Percentiles rank a stretch among this genome's conserved stretches.
Conservation (phyloP, 495 filamentous ascomycete genomes). For the Annulohypoxylon stygium region DNA sequence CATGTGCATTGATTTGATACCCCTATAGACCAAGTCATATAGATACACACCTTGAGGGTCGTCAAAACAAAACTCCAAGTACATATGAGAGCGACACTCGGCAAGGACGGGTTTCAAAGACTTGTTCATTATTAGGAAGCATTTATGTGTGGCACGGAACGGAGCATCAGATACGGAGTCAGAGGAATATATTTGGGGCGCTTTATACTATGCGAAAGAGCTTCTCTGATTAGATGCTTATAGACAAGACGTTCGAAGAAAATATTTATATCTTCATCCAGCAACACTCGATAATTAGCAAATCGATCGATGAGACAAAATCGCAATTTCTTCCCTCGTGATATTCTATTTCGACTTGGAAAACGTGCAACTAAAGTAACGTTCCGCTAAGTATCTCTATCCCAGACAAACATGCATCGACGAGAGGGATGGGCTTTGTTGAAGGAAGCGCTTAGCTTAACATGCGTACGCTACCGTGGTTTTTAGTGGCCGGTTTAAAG, state of each 20-base stretch:
- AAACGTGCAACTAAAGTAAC: neutral
- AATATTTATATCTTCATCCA: neutral
- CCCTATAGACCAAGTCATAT: conserved; percentile 45
- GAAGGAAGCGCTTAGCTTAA: neutral
- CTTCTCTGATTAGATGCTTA: neutral
- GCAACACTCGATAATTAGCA: neutral
- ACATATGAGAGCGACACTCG: neutral
- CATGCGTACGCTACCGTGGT: conserved; percentile 19
- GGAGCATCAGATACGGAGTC: conserved; percentile 17
- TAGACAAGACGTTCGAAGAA: neutral
- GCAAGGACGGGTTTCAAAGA: conserved; percentile 15
- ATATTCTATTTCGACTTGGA: neutral
- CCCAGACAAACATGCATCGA: neutral
- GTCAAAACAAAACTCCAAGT: conserved; percentile 1
- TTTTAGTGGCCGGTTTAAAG: conserved; percentile 22
- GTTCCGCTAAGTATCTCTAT: neutral
- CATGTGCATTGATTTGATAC: conserved; percentile 49
- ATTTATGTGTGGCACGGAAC: conserved; percentile 22
- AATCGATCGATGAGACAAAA: neutral
- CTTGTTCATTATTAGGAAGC: conserved; percentile 22
- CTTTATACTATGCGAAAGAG: conserved; percentile 2
- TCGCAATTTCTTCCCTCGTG: conserved; percentile 5
- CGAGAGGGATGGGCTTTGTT: conserved; percentile 5
- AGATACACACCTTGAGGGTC: conserved; percentile 25
- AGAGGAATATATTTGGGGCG: conserved; percentile 4